Percentiles rank a stretch among this genome's conserved stretches.
Conservation (phyloP, 208 protist species). For the Leishmania tarentolae region DNA sequence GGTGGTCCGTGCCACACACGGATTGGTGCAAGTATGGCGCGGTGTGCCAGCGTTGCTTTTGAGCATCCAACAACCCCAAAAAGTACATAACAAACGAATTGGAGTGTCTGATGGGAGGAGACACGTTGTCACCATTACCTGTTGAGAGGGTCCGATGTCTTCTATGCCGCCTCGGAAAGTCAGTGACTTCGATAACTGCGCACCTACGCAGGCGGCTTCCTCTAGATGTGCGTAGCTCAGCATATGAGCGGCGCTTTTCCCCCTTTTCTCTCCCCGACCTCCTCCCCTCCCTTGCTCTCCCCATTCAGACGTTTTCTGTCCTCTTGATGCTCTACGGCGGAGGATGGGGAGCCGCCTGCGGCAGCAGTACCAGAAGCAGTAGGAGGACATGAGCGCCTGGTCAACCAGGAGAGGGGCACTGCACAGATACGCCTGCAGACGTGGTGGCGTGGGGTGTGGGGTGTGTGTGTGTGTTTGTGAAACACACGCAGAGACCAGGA, state of each 20-base stretch:
- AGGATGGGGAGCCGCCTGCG: neutral
- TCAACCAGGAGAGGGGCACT: neutral
- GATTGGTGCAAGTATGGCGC: neutral
- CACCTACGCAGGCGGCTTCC: no score
- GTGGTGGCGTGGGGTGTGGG: neutral
- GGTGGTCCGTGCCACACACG: neutral
- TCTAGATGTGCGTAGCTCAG: no score
- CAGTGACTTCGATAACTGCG: no score
- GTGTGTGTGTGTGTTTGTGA: no score
- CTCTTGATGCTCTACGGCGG: no score
- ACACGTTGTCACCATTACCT: neutral
- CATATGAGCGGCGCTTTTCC: neutral
- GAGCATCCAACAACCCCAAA: neutral
- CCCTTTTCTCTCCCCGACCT: neutral
- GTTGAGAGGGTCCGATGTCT: neutral
- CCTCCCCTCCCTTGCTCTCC: no score
- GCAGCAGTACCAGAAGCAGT: neutral
- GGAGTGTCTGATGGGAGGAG: neutral
- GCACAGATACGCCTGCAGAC: neutral
- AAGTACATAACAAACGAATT: neutral
- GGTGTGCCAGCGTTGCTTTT: no score
- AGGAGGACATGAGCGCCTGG: constrained; percentile 10
- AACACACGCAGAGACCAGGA: neutral
- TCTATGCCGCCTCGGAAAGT: no score
- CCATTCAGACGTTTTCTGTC: no score